phyloP scores from a whole-genome alignment of 2,329 filamentous ascomycete species.

The Aspergillus sp. region DNA sequence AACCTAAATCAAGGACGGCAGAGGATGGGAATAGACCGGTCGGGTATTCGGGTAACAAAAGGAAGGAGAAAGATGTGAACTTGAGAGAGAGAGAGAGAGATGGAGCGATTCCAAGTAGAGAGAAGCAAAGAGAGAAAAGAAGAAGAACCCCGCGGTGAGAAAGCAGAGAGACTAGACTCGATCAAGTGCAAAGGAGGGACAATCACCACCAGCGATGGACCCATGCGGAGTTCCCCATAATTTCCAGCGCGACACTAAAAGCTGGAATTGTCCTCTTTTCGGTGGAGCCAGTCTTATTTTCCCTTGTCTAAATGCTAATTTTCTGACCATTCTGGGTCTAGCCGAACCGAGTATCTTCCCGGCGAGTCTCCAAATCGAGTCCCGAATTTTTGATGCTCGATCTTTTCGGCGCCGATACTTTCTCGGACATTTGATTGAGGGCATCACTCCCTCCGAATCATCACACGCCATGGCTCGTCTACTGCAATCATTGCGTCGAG shows the following conservation, averaged over 20 bases:
- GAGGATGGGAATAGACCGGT: too few relatives aligned
- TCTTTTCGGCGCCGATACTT: neutral
- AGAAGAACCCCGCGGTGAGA: neutral
- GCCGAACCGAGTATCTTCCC: conserved; percentile 6
- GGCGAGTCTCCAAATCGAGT: neutral
- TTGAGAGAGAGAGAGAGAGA: neutral
- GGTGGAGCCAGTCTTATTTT: conserved; percentile 12
- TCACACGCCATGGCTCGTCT: conserved; percentile 37
- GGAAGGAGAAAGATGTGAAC: neutral
- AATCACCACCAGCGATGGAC: conserved; percentile 6
- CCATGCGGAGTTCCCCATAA: conserved; percentile 16
- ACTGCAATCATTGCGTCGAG: conserved; percentile 34
- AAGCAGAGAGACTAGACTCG: conserved; percentile 6
- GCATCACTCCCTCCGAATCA: too few relatives aligned
- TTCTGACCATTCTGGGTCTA: conserved; percentile 9
- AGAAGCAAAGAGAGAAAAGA: neutral
- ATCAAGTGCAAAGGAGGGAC: conserved; percentile 5
- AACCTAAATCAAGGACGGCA: neutral
- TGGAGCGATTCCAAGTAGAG: neutral
- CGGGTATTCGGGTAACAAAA: neutral
- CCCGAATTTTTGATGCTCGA: neutral
- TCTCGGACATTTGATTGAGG: neutral
- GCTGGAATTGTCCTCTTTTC: neutral
- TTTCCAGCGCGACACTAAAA: conserved; percentile 2
- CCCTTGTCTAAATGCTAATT: neutral